Conservation (phyloP, 1,139 yeast genomes). For the Lodderomyces pseudojiufengensis region DNA sequence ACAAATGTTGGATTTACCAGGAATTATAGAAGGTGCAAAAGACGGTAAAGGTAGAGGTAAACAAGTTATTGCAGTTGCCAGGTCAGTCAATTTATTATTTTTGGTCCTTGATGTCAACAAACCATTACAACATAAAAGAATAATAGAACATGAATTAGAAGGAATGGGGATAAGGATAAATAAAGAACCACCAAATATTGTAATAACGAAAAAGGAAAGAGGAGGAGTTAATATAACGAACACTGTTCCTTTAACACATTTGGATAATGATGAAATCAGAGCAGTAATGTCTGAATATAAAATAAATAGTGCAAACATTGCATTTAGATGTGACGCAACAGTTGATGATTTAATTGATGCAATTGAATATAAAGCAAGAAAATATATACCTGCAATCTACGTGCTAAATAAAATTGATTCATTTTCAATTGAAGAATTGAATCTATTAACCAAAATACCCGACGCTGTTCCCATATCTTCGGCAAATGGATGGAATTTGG, state of each 20-base stretch:
- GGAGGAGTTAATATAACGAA: constrained; percentile 95
- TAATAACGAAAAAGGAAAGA: constrained; percentile 85
- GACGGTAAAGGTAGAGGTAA: constrained; percentile 99
- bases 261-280: constrained; percentile 87
- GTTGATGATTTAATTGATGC: constrained; percentile 94
- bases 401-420: constrained; percentile 95
- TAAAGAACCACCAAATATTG: constrained; percentile 87
- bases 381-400: constrained; percentile 92
- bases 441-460: constrained; percentile 84
- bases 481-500: constrained; percentile 95
- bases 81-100: constrained; percentile 89
- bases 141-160: constrained; percentile 91
- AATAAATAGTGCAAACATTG: constrained; percentile 94
- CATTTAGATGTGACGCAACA: constrained; percentile 95
- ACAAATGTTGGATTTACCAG: constrained; percentile 97
- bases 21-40: constrained; percentile 98
- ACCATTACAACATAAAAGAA: constrained; percentile 88
- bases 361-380: constrained; percentile 84
- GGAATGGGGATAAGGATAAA: constrained; percentile 96
- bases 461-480: constrained; percentile 96
- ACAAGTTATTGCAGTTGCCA: constrained; percentile 97
- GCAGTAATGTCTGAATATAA: constrained; percentile 96
- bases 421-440: constrained; percentile 88
- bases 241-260: constrained; percentile 86
- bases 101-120: constrained; percentile 94